Base-by-base conservation (phyloP, 129 eudicot genomes). In the Mikania micrantha region DNA sequence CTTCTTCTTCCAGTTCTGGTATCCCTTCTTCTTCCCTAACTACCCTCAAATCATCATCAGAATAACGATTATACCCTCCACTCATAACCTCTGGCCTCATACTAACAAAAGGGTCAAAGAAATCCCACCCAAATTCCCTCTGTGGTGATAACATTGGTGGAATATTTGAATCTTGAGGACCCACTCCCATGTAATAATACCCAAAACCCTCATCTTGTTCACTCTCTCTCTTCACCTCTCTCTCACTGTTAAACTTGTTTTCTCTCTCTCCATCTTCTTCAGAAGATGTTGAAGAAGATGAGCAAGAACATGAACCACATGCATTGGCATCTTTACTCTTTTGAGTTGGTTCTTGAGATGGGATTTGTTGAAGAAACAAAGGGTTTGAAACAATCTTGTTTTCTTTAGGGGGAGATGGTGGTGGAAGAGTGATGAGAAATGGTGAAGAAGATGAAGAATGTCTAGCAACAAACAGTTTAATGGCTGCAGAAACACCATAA, bases 11-110 rank as follows among this genome's bases (percentile, higher is more conserved):
- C 48, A 93, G 70, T 29, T 94, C 95, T 13, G 99, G 99, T 40
- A 94, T 90, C 15, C 99, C 97, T 82, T 94, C 97, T 75, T 87
- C 78, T 76, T 94, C 99, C 81, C 97, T 83, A 47, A 94, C 95
- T 35, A 75, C 90, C 84, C 85, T 90, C 77, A 94, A 71, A 69
- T 89, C 93, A 60, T 94, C 99, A 36, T 94, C 94, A n/a, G 80
- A 80, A 66, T 83, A 85, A 42, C 84, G 79, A 60, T 70, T 74
- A 74, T 82, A 93, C 58, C 87, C 88, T 22, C 86, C 78, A 64
- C 77, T 72, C 29, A 83, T 76, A 0, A 86, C 76, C 60, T 88
- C 98, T 19, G 91, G 87, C 64, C 91, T 87, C 58, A 84, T 84
- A 16, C 76, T 77, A 5, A 53, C 67, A 77, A 90, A 94, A 24